Evolutionary conservation across 2,329 filamentous ascomycete species (phyloP), one percentile per base, ranked within the genome.

Genomic region (Fusarium pseudonygamai): DNA sequence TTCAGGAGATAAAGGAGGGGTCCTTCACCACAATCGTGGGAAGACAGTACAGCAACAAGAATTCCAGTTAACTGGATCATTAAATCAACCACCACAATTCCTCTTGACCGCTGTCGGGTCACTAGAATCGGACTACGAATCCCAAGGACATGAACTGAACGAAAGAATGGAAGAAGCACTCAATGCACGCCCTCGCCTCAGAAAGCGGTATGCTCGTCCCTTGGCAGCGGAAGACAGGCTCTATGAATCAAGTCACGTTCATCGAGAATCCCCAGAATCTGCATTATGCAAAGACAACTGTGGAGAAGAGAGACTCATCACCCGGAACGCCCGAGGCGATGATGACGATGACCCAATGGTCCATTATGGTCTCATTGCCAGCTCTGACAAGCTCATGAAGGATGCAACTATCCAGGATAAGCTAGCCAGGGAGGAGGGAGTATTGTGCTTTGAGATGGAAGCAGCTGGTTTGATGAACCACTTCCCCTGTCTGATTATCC

Each of bases 401-500:
- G 57, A 78, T 18, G 76, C 75, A 2, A 1, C 13, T 2, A 15
- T 59, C 4, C 65, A 73, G 12, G 42, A 50, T 20, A 20, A 36
- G 6, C 24, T 72, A 1, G 28, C 58, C 0, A 26, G 9, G 2
- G 10, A 60, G 0, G 14, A 60, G 0, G 64, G 28, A 3, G 52
- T 71, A 0, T 18, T 67, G 1, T 74, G 70, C 11, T 57, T 72
- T 16, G 60, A 67, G 7, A 67, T 43, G 63, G 63, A 65, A 60
- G 64, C 43, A 16, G 59, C 59, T 0, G 57, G 45, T 0, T 13
- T 60, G 1, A 5, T 26, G 7, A 61, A 74, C 5, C 63, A 64
- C 1, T 75, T 81, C 7, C 79, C 79, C 1, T 83, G 79, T n/a
- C 37, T 83, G 0, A 73, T 81, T 0, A 79, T 84, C 15, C 76